Conservation (phyloP, 2,329 filamentous ascomycete genomes). For the Fusarium pilosicola region DNA sequence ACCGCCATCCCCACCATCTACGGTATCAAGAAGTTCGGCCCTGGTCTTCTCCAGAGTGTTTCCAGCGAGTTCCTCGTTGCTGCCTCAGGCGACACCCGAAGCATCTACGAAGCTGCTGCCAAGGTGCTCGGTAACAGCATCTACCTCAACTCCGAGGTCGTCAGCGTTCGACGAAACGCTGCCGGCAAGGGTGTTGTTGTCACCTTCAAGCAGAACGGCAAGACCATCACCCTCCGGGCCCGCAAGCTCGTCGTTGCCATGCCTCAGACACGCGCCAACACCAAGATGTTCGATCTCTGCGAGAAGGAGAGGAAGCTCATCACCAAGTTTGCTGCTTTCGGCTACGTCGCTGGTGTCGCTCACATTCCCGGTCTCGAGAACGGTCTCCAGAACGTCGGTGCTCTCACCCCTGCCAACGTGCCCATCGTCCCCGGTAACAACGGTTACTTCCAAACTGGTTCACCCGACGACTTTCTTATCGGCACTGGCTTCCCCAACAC, state of each 20-base stretch:
- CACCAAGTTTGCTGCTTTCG: conserved; percentile 18
- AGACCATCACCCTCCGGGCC: not conserved
- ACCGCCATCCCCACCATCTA: conserved; percentile 28
- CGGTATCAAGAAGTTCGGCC: conserved; percentile 33
- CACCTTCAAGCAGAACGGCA: not conserved
- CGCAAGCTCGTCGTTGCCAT: conserved; percentile 34
- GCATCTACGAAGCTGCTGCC: conserved; percentile 23
- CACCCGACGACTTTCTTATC: conserved; percentile 4
- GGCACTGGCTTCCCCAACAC: conserved; percentile 8
- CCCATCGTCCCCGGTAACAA: conserved; percentile 16
- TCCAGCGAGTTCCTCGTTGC: conserved; percentile 11
- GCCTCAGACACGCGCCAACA: conserved; percentile 26
- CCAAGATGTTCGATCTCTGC: conserved; percentile 7
- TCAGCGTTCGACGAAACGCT: not conserved
- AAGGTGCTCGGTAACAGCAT: not conserved
- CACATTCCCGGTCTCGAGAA: conserved; percentile 14
- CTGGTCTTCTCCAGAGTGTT: conserved; percentile 19
- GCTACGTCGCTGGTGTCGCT: conserved; percentile 25
- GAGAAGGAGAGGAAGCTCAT: conserved; percentile 10
- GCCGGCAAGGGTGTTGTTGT: not conserved
- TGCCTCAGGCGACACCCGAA: conserved; percentile 16
- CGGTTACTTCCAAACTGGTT: not conserved
- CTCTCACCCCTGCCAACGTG: conserved; percentile 7
- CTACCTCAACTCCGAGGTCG: conserved; percentile 17
- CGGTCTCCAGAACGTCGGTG: conserved; percentile 23